Evolutionary conservation across 208 protist species (phyloP), one percentile per base, ranked within the genome.

Genomic region (Wallacemonas sp.): DNA sequence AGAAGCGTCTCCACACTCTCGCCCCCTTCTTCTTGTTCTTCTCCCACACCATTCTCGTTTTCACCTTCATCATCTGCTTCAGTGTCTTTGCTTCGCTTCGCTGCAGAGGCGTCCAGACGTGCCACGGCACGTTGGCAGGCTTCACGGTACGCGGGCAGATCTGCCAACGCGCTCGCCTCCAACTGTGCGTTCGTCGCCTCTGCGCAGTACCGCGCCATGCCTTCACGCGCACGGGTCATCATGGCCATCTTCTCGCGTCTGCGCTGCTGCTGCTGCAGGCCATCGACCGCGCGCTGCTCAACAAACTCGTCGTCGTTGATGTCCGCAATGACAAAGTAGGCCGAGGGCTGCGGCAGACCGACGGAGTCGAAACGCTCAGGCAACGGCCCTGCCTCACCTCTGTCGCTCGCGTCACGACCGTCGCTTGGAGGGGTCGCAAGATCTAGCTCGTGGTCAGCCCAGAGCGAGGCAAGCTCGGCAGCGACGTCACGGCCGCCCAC

Each of bases 221-320:
- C 51, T 2, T 4, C 28, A 8, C 51, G 24, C 8, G 51, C 51
- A 26, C 31, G 51, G 12, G 26, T 39, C 15, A 33, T 26, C 9
- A 26, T 26, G 6, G 4, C 51, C 12, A 58, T 15, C 6, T 30
- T 41, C 33, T 41, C 58, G 9, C 58, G 44, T 9, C 64, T 24
- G 2, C 42, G 31, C 38, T 19, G 31, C 30, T 77, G 63, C n/a
- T 68, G 22, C 22, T n/a, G 54, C 5, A 22, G 62, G 24, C 53
- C 49, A 39, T 75, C 68, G 17, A 56, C 34, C 8, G 73, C 72
- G 17, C 83, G 80, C 59, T 76, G 27, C 24, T 62, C 62, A 24
- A 91, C n/a, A 44, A 80, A 89, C 21, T 84, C 81, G 42, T 95
- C 86, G 62, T 92, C 86, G 66, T 92, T 95, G 62, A 95, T 91